Conservation (phyloP, 495 filamentous ascomycete genomes). For the Lasiosphaeria hispida region DNA sequence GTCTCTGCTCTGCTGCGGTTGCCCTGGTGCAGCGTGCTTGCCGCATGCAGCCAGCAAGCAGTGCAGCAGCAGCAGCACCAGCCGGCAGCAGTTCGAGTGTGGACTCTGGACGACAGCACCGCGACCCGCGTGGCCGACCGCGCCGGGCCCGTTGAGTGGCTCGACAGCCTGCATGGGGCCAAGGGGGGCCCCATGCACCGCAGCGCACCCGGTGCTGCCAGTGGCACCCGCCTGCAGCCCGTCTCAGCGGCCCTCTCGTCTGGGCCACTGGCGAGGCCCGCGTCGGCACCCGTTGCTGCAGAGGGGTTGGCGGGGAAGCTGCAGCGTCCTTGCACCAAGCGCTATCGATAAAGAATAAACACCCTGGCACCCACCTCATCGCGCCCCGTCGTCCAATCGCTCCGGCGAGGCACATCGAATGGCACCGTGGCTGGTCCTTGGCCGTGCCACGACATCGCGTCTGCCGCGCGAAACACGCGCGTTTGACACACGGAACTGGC, state of each 20-base stretch:
- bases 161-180: constrained; percentile 23
- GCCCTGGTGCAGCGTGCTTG: constrained; percentile 20
- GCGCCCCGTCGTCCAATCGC: constrained; percentile 11
- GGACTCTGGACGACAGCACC: constrained; percentile 1
- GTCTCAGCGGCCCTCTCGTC: constrained; percentile 23
- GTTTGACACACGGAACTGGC: constrained; percentile 30
- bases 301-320: constrained; percentile 14
- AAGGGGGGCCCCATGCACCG: constrained; percentile 24
- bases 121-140: constrained; percentile 27
- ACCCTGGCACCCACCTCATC: background rate
- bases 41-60: constrained; percentile 15
- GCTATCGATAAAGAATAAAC: constrained; percentile 33
- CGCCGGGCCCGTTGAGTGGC: constrained; percentile 31
- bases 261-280: constrained; percentile 23
- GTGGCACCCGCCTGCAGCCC: constrained; percentile 16
- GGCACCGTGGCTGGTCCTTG: constrained; percentile 14
- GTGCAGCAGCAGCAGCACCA: background rate
- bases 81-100: too few relatives aligned
- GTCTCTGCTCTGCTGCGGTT: constrained; percentile 15
- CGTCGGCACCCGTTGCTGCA: constrained; percentile 21
- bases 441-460: constrained; percentile 6
- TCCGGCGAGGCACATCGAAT: background rate
- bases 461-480: constrained; percentile 24
- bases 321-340: constrained; percentile 17
- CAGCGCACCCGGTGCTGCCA: background rate